Percentiles rank a stretch among this genome's conserved stretches.
Conservation (phyloP, 345 rosid genomes). For the thale cress (Arabidopsis thaliana) region DNA sequence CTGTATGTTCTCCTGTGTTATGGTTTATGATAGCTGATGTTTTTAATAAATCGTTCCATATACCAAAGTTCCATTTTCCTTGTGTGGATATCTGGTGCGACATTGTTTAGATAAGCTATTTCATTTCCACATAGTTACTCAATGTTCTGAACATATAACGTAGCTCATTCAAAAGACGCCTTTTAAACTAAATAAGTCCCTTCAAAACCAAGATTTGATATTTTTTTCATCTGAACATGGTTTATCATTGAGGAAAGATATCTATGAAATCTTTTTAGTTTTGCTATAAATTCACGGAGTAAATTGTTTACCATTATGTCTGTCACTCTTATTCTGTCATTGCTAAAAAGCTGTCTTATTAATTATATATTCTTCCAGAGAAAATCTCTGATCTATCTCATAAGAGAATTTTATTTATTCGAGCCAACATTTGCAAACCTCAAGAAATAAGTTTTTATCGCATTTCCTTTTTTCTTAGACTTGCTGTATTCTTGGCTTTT, state of each 20-base stretch:
- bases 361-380: neutral
- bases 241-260: conserved; percentile 13
- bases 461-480: neutral
- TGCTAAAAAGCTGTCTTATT: neutral
- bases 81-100: neutral
- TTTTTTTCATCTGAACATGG: neutral
- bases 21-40: conserved; percentile 17
- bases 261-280: neutral
- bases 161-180: neutral
- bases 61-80: neutral
- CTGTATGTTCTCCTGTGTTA: conserved; percentile 14
- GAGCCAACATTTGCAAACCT: neutral
- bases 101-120: conserved; percentile 4
- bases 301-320: conserved; percentile 3
- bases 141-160: conserved; percentile 9
- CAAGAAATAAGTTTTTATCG: neutral
- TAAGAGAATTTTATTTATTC: neutral
- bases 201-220: conserved; percentile 12
- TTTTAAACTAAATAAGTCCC: neutral
- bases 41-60: conserved; percentile 12
- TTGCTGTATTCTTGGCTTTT: conserved; percentile 1
- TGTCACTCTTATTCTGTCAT: conserved; percentile 9
- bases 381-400: neutral
- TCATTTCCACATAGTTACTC: neutral
- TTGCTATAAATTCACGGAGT: neutral